These are phyloP conservation scores for Xerocomus brunneocitrinus DNA, from an alignment of 768 basidiomycete genomes.

Conservation along the genomic window DNA sequence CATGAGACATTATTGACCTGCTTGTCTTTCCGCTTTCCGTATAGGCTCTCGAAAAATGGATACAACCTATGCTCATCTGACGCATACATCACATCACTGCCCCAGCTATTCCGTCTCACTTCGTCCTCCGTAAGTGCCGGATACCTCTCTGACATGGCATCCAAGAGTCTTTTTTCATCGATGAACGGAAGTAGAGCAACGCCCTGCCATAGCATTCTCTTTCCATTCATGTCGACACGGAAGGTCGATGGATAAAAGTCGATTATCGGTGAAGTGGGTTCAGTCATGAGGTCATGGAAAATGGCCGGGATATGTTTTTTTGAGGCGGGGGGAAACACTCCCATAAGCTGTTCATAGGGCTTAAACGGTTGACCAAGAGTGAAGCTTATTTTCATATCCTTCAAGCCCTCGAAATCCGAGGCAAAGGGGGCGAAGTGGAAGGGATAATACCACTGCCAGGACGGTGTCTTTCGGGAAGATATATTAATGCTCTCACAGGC, in stretches of 20 bases:
- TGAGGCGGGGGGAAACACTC: constrained; percentile 90
- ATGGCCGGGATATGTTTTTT: constrained; percentile 81
- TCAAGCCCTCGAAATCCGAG: constrained; percentile 81
- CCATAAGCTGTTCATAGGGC: constrained; percentile 97
- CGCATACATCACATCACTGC: constrained; percentile 78
- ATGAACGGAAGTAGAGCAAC: constrained; percentile 97
- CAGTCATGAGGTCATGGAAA: constrained; percentile 86
- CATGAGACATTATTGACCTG: constrained; percentile 49
- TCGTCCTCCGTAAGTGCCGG: constrained; percentile 74
- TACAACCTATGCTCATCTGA: constrained; percentile 82
- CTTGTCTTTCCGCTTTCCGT: constrained; percentile 78
- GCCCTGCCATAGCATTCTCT: constrained; percentile 99
- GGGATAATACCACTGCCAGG: constrained; percentile 99
- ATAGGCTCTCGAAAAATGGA: constrained; percentile 81
- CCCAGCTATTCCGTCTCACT: constrained; percentile 77
- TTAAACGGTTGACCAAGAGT: constrained; percentile 84
- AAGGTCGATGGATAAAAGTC: constrained; percentile 94
- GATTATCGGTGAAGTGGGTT: constrained; percentile 84
- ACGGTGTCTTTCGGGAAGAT: constrained; percentile 57
- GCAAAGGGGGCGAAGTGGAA: constrained; percentile 99
- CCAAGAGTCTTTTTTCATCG: constrained; percentile 75
- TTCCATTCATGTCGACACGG: constrained; percentile 99
- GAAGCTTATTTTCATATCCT: constrained; percentile 76
- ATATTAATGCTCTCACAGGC: constrained; percentile 13
- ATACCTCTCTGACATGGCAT: constrained; percentile 72